Percentiles rank a stretch among this genome's conserved stretches.
Conservation (phyloP, 306 rosid genomes). For the Cucumis melo region DNA sequence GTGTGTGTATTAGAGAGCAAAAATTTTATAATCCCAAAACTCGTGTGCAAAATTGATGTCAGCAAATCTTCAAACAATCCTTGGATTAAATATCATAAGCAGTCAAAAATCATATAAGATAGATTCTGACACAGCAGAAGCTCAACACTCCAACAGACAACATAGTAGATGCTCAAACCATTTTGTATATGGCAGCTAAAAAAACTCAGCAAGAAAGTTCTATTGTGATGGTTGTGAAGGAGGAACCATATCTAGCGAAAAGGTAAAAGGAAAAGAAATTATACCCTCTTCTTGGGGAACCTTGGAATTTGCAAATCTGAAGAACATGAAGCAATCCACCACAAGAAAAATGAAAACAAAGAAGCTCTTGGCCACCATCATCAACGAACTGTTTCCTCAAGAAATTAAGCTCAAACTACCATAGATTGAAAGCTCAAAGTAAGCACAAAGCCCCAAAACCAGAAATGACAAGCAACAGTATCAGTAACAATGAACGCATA, state of each 20-base stretch:
- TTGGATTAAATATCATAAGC: not conserved
- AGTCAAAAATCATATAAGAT: not conserved
- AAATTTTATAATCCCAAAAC: not conserved
- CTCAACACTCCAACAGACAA: not conserved
- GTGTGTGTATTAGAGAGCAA: not conserved
- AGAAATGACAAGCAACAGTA: conserved; percentile 2
- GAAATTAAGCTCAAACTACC: not conserved
- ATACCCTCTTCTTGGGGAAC: conserved; percentile 55
- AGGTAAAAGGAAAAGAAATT: not conserved
- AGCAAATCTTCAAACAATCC: not conserved
- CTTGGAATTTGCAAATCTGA: conserved; percentile 28
- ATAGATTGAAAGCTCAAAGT: not conserved
- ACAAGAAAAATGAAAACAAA: conserved; percentile 17
- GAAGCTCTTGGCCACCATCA: conserved; percentile 23
- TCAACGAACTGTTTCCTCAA: not conserved
- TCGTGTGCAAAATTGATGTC: not conserved
- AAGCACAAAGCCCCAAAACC: not conserved
- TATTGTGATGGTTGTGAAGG: not conserved
- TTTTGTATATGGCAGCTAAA: not conserved
- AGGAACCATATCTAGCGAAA: not conserved
- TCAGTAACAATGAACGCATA: not conserved
- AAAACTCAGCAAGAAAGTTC: not conserved
- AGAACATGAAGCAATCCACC: conserved; percentile 25
- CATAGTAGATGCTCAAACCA: not conserved
- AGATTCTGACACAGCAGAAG: not conserved